Conservation (phyloP, 176 grass and related monocot genomes). For the Oryza brachyantha region DNA sequence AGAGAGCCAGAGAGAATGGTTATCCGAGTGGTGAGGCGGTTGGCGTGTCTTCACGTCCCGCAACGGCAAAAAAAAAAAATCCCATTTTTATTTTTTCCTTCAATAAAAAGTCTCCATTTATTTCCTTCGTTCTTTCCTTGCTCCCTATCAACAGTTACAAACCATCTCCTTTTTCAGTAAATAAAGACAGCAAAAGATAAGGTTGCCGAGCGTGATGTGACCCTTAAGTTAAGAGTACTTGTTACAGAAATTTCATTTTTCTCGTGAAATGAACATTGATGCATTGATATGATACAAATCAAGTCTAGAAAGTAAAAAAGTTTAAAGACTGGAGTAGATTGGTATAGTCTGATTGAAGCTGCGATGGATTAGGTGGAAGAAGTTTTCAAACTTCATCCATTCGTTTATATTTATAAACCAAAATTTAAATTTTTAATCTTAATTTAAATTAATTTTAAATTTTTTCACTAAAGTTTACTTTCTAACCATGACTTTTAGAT, state of each 20-base stretch:
- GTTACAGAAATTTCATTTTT: not conserved
- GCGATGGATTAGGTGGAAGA: not conserved
- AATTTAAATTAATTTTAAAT: too few relatives aligned
- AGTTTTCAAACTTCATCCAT: too few relatives aligned
- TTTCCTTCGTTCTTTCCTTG: not conserved
- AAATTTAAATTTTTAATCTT: too few relatives aligned
- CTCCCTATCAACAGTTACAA: not conserved
- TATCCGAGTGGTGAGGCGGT: not conserved
- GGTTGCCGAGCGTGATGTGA: not conserved
- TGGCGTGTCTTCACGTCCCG: not conserved
- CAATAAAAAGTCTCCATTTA: not conserved
- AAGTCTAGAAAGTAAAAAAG: too few relatives aligned
- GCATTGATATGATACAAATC: not conserved
- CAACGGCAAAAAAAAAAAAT: not conserved
- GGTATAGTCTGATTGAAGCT: not conserved
- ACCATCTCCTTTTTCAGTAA: not conserved
- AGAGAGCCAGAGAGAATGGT: not conserved
- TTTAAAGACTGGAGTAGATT: too few relatives aligned
- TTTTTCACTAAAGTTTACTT: too few relatives aligned
- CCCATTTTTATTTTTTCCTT: not conserved
- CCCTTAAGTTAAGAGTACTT: not conserved
- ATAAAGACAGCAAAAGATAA: not conserved
- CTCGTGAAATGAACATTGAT: not conserved
- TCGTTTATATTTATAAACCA: too few relatives aligned
- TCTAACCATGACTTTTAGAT: too few relatives aligned